Evolutionary conservation across 495 filamentous ascomycete genomes (phyloP).

Genomic region (Neurospora discreta): DNA sequence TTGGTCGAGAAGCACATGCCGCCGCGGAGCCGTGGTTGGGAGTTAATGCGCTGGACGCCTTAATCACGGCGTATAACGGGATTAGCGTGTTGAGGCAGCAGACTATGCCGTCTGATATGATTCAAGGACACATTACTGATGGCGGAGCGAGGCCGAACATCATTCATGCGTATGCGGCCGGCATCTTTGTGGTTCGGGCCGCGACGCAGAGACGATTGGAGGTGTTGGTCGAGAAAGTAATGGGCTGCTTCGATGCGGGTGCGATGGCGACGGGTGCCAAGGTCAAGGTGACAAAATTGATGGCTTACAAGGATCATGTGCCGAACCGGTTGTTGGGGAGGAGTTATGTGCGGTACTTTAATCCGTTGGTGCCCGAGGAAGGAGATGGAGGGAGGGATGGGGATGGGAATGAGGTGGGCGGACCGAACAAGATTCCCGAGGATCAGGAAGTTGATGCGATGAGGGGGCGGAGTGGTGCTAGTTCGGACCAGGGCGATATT

Average conservation of each 20-base stretch:
- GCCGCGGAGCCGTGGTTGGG: slow-evolving; percentile 55
- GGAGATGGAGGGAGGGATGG: not conserved
- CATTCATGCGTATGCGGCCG: slow-evolving; percentile 46
- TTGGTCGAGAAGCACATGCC: slow-evolving; percentile 42
- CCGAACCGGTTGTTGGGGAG: slow-evolving; percentile 47
- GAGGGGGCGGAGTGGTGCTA: slow-evolving; percentile 42
- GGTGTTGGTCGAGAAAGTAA: slow-evolving; percentile 38
- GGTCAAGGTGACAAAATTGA: slow-evolving; percentile 33
- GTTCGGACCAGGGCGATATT: slow-evolving; percentile 52
- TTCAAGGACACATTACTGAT: slow-evolving; percentile 48
- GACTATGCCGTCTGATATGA: slow-evolving; percentile 47
- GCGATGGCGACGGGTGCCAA: slow-evolving; percentile 49
- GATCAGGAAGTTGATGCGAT: slow-evolving; percentile 36
- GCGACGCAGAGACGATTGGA: slow-evolving; percentile 34
- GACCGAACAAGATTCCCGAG: slow-evolving; percentile 26
- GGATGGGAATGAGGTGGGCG: not conserved
- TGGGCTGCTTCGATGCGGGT: slow-evolving; percentile 48
- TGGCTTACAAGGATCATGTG: slow-evolving; percentile 48
- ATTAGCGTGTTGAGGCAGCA: slow-evolving; percentile 53
- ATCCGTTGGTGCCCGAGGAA: slow-evolving; percentile 7
- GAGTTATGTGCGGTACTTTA: slow-evolving; percentile 43
- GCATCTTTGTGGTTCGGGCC: slow-evolving; percentile 42
- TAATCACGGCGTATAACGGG: slow-evolving; percentile 51
- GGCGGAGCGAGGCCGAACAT: slow-evolving; percentile 51
- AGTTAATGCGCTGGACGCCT: slow-evolving; percentile 52